Base-by-base conservation (phyloP, 2,329 filamentous ascomycete species). In the Cryphonectria radicalis region DNA sequence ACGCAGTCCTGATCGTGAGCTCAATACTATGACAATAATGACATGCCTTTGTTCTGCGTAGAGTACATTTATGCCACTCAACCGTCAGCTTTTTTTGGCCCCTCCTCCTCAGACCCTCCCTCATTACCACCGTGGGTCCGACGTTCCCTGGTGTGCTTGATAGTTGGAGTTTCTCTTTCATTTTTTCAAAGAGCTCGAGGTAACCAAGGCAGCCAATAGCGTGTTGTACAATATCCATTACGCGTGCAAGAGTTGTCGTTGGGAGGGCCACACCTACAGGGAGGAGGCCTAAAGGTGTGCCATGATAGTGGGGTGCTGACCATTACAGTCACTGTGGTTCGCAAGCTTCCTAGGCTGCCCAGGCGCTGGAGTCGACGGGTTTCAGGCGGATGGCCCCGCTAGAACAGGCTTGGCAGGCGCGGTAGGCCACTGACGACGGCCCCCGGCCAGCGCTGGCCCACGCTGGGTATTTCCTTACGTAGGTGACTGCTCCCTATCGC, bases 251-350 rank as follows among this genome's bases (percentile, higher is more conserved):
- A 17, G 43, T 6, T 6, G 43, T 13, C 40, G 0, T 10, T 1
- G 37, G 43, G 40, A 17, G 40, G 42, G 57, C 10, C 19, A 13
- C 11, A 6, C 43, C 19, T 43, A 53, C 19, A 42, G 42, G 17
- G 55, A 67, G 55, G 53, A 19, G 35, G 40, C 37, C 37, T 40
- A 46, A 40, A 64, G 59, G n/a, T 4, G 32, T 66, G 22, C 17
- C n/a, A 37, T 10, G 43, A 14, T 40, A 14, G n/a, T 19, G 19
- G 59, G 35, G 8, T 71, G 71, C 71, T 73, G 71, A 73, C 71
- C 66, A 73, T 73, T 73, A 37, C 60, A 59, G 66, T 32, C 55
- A 25, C 42, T 53, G 25, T 73, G 63, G 70, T 70, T 73, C 65
- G 71, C 32, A 66, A 42, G 32, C 11, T 3, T 10, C 6, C 46